Base-by-base conservation (phyloP, 371 early-diverging fungal genomes). In the Zancudomyces culisetae region DNA sequence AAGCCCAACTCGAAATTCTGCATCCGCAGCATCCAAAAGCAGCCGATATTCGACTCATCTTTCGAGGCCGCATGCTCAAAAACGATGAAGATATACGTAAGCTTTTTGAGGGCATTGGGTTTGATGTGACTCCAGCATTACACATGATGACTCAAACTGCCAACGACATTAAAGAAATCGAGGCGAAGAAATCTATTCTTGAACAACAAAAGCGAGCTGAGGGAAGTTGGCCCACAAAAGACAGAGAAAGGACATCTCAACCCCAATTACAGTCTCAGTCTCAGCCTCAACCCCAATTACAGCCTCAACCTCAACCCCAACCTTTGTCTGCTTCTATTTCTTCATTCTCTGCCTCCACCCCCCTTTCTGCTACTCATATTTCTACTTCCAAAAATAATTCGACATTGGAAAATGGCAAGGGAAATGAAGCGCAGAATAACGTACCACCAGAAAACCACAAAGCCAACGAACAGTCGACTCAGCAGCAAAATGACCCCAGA, bases 321-420 rank as follows among this genome's bases (percentile, higher is more conserved):
- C 12, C 3, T 27, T 10, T 19, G 12, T 26, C 24, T 23, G 15
- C 3, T 26, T 15, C 19, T 23, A 27, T 47, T 23, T 47, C 10
- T 10, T 23, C 26, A 19, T 47, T 19, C 27, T 47, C 47, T 47
- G 47, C 18, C 26, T 3, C 18, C 45, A 43, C 20, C 4, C 24
- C 45, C 29, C 3, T 39, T 19, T 30, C 50, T 35, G 35, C 39
- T 27, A 49, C 30, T n/a, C 50, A 49, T 30, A 49, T 49, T 49
- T 13, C n/a, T 23, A 4, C 48, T 27, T 10, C 24, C 24, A 27
- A 27, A n/a, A 13, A n/a, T 24, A 27, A 10, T 27, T n/a, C 12
- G 12, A 12, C 4, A 20, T 43, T 22, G 26, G 26, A 4, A 20
- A 10, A n/a, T 43, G 20, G 26, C 4, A 8, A 4, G n/a, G n/a